phyloP scores from a whole-genome alignment of 2,329 filamentous ascomycete genomes.

The Phaeosphaeria sp. region DNA sequence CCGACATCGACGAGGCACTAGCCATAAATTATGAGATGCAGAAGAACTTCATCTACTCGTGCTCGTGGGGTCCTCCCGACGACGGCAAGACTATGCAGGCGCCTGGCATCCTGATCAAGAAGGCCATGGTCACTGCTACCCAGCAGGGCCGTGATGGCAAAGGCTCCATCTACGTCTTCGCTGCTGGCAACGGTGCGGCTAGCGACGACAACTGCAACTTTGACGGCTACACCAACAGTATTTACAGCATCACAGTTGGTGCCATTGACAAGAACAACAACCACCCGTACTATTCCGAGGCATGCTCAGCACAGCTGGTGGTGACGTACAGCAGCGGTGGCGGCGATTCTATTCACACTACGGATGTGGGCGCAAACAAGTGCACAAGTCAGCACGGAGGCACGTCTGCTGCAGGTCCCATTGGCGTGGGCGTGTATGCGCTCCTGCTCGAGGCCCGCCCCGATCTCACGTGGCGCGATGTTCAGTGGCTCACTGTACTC shows the following conservation, averaged over 20 bases:
- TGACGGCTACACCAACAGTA: conserved; percentile 98
- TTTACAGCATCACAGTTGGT: conserved; percentile 97
- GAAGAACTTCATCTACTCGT: conserved; percentile 96
- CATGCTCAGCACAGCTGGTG: conserved; percentile 92
- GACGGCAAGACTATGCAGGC: conserved; percentile 94
- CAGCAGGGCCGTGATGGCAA: conserved; percentile 84
- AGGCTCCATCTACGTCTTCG: conserved; percentile 95
- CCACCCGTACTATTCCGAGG: conserved; percentile 97
- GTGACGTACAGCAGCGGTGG: conserved; percentile 96
- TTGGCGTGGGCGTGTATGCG: conserved; percentile 91
- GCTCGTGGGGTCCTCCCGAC: conserved; percentile 96
- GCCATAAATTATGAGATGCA: conserved; percentile 93
- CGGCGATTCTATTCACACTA: conserved; percentile 91
- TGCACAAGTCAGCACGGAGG: conserved; percentile 88
- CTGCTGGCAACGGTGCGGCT: conserved; percentile 88
- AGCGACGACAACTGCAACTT: conserved; percentile 98
- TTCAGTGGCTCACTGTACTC: conserved; percentile 88
- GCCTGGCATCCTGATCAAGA: conserved; percentile 84
- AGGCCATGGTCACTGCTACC: conserved; percentile 89
- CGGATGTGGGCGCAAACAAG: conserved; percentile 82
- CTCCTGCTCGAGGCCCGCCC: conserved; percentile 84
- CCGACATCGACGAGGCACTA: conserved; percentile 88
- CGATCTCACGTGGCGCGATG: conserved; percentile 89
- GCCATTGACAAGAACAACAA: conserved; percentile 84
- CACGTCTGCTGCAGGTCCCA: conserved; percentile 91